Conservation (phyloP, 176 grass and related monocot genomes). For the Rhipidocladum racemiflorum region DNA sequence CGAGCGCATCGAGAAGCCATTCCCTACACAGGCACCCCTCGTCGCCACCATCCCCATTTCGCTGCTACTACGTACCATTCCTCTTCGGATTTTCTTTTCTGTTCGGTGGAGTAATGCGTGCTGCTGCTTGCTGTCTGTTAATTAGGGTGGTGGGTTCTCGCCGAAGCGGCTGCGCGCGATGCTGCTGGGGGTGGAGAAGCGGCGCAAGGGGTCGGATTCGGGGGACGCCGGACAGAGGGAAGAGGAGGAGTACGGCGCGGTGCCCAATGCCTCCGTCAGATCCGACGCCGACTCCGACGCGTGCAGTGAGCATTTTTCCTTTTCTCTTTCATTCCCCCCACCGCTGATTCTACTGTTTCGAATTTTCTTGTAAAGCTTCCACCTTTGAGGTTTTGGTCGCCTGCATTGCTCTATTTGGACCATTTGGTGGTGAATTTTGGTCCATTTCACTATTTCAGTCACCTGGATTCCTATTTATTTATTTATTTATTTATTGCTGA, state of each 20-base stretch:
- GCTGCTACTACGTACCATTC: not conserved
- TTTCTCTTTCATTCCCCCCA: not conserved
- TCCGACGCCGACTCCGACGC: conserved; percentile 53
- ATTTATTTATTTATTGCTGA: not conserved
- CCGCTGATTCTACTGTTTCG: not conserved
- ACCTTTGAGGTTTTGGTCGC: not conserved
- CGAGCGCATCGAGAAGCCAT: conserved; percentile 92
- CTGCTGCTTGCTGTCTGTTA: not conserved
- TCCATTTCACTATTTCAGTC: not conserved
- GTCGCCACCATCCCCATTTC: not conserved
- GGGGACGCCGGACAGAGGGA: conserved; percentile 24
- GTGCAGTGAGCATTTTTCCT: conserved; percentile 20
- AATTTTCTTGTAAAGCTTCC: not conserved
- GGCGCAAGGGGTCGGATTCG: conserved; percentile 51
- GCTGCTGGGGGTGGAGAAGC: conserved; percentile 84
- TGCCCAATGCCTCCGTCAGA: conserved; percentile 58
- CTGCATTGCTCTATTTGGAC: conserved; percentile 27
- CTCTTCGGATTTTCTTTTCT: not conserved
- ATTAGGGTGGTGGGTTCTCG: conserved; percentile 85
- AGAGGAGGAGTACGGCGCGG: conserved; percentile 55
- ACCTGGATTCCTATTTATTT: not conserved
- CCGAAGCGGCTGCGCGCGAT: conserved; percentile 90
- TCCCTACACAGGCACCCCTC: conserved; percentile 50
- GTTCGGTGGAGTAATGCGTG: conserved; percentile 15
- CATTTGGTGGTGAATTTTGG: not conserved